A percentile compares a stretch with the other conserved stretches of the same genome.
phyloP scores from a whole-genome alignment of 2,329 filamentous ascomycete genomes.

The Epichloe hybrida region DNA sequence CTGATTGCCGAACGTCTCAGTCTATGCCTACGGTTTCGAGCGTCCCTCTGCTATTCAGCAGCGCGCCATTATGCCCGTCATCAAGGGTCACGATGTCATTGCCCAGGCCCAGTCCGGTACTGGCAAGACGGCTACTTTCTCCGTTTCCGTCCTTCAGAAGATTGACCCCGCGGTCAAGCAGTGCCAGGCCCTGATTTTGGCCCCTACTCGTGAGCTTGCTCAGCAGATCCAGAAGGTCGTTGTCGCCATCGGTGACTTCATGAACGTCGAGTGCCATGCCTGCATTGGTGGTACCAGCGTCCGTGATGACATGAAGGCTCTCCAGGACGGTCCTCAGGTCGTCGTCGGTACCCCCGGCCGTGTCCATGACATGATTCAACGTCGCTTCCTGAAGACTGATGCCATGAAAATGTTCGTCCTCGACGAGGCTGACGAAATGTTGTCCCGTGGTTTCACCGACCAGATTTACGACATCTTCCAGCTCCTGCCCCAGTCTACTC shows the following conservation, averaged over 20 bases:
- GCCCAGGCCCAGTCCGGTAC: slow-evolving; percentile 99
- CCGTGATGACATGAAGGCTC: slow-evolving; percentile 96
- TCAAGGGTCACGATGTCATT: slow-evolving; percentile 99
- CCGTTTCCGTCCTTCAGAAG: slow-evolving; percentile 97
- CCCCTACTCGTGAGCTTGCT: slow-evolving; percentile 94
- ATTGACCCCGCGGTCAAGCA: slow-evolving; percentile 89
- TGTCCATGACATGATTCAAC: slow-evolving; percentile 99
- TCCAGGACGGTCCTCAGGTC: slow-evolving; percentile 90
- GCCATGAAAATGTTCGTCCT: slow-evolving; percentile 99
- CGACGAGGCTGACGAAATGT: slow-evolving; percentile 98
- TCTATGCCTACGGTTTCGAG: slow-evolving; percentile 99
- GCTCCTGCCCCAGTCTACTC: slow-evolving; percentile 91
- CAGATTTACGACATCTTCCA: slow-evolving; percentile 99
- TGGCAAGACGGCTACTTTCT: slow-evolving; percentile 99
- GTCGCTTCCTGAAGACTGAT: slow-evolving; percentile 91
- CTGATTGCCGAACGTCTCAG: slow-evolving; percentile 19
- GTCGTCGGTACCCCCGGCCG: slow-evolving; percentile 96
- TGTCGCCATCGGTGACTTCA: slow-evolving; percentile 97
- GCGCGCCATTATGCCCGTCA: slow-evolving; percentile 99
- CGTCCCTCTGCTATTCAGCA: slow-evolving; percentile 98
- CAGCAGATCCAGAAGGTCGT: slow-evolving; percentile 99
- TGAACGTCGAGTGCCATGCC: slow-evolving; percentile 97
- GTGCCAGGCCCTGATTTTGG: slow-evolving; percentile 96
- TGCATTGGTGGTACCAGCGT: slow-evolving; percentile 98
- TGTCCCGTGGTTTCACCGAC: slow-evolving; percentile 98